Conservation (phyloP, 1,284 basidiomycete genomes). For the Ceratobasidium papillatum region DNA sequence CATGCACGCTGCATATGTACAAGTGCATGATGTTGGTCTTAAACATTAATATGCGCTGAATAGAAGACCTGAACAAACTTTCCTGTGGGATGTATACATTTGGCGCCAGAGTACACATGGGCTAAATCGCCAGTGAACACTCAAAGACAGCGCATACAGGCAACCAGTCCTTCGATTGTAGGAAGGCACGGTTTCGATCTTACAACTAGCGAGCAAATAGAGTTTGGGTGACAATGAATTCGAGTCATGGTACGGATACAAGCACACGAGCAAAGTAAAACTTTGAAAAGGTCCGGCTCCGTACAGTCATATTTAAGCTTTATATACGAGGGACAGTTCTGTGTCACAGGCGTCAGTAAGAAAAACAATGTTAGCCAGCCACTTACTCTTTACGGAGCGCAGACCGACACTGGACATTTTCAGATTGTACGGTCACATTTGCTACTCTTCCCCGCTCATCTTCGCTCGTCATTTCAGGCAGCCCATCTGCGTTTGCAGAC, state of each 20-base stretch:
- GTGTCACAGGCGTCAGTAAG: not conserved
- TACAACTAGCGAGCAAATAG: too few relatives aligned
- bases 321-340: too few relatives aligned
- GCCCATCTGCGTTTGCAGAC: not conserved
- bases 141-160: too few relatives aligned
- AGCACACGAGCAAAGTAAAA: not conserved
- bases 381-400: not conserved
- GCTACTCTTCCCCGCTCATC: not conserved
- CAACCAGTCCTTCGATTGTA: too few relatives aligned
- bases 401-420: not conserved
- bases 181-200: too few relatives aligned
- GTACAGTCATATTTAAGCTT: too few relatives aligned
- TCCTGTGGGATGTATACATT: too few relatives aligned
- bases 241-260: not conserved
- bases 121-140: too few relatives aligned
- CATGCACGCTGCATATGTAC: not conserved
- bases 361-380: not conserved
- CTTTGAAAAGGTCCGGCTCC: not conserved
- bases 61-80: too few relatives aligned
- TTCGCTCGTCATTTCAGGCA: constrained; percentile 2
- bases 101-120: too few relatives aligned
- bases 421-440: not conserved
- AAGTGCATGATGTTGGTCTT: constrained; percentile 11
- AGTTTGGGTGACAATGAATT: too few relatives aligned
- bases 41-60: too few relatives aligned